Percentiles rank a stretch among this genome's conserved stretches.
phyloP scores from a whole-genome alignment of 2,329 filamentous ascomycete genomes.

The Neofusicoccum kwambonambiense region DNA sequence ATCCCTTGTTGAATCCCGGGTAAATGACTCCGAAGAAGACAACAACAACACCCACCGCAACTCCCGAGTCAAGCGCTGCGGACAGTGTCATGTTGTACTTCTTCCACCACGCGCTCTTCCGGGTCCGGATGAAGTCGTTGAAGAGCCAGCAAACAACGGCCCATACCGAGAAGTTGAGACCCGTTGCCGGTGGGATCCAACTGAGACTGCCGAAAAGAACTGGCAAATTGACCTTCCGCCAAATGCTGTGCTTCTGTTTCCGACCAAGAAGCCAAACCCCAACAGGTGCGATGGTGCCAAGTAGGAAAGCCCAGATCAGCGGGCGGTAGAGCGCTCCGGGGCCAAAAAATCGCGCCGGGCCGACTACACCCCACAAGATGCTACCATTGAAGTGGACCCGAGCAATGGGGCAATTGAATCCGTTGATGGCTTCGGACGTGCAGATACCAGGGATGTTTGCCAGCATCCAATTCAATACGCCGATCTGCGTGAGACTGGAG shows the following conservation, averaged over 20 bases:
- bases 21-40: slow-evolving; percentile 88
- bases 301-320: slow-evolving; percentile 77
- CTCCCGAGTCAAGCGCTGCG: slow-evolving; percentile 76
- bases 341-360: slow-evolving; percentile 79
- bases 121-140: slow-evolving; percentile 71
- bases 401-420: slow-evolving; percentile 84
- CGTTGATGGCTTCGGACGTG: slow-evolving; percentile 75
- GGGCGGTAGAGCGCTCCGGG: slow-evolving; percentile 70
- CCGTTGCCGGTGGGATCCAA: slow-evolving; percentile 81
- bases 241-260: slow-evolving; percentile 57
- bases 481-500: slow-evolving; percentile 77
- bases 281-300: slow-evolving; percentile 73
- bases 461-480: slow-evolving; percentile 89
- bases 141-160: slow-evolving; percentile 81
- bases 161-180: slow-evolving; percentile 87
- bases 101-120: slow-evolving; percentile 76
- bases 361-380: slow-evolving; percentile 87
- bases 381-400: slow-evolving; percentile 88
- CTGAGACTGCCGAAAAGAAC: slow-evolving; percentile 78
- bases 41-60: slow-evolving; percentile 78
- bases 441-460: slow-evolving; percentile 73
- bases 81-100: slow-evolving; percentile 90
- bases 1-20: slow-evolving; percentile 68
- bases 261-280: slow-evolving; percentile 70
- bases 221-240: slow-evolving; percentile 77